Percentiles rank a stretch among this genome's conserved stretches.
Evolutionary conservation across 495 filamentous ascomycete species (phyloP).

Genomic region (Glonium stellatum): DNA sequence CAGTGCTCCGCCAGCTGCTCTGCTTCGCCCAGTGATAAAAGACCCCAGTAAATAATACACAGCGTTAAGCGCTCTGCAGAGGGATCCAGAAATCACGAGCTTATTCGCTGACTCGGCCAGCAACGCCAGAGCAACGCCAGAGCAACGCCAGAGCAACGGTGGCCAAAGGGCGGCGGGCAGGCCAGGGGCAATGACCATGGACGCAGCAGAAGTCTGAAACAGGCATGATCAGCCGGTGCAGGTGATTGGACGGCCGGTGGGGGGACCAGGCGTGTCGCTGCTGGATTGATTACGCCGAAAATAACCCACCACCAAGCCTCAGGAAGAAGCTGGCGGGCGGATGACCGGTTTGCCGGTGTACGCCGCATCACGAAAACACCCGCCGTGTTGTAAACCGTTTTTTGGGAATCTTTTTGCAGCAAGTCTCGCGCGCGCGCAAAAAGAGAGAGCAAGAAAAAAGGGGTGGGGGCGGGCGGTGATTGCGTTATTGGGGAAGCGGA

Average conservation of each 20-base stretch:
- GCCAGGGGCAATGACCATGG: slow-evolving; percentile 8
- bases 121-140: slow-evolving; percentile 12
- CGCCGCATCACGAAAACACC: no score
- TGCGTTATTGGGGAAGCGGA: slow-evolving; percentile 15
- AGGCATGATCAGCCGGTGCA: slow-evolving; percentile 1
- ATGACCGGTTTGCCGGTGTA: not conserved
- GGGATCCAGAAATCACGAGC: not conserved
- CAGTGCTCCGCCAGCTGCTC: not conserved
- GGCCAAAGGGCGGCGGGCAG: slow-evolving; percentile 6
- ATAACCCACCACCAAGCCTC: no score
- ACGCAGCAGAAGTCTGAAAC: slow-evolving; percentile 20
- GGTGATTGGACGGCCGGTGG: not conserved
- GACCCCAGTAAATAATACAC: not conserved
- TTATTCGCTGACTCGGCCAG: slow-evolving; percentile 1
- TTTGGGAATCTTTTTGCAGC: no score
- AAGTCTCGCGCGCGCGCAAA: not conserved
- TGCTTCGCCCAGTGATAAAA: not conserved
- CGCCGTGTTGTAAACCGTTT: no score
- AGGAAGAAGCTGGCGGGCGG: not conserved
- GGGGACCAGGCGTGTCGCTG: not conserved
- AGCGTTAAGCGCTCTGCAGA: not conserved
- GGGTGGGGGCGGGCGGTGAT: slow-evolving; percentile 4
- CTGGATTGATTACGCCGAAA: not conserved
- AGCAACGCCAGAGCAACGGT: slow-evolving; percentile 12
- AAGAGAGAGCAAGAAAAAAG: slow-evolving; percentile 7